A percentile compares a stretch with the other conserved stretches of the same genome.
Evolutionary conservation across 2,329 filamentous ascomycete species (phyloP).

Genomic region (Monosporascus sp.): DNA sequence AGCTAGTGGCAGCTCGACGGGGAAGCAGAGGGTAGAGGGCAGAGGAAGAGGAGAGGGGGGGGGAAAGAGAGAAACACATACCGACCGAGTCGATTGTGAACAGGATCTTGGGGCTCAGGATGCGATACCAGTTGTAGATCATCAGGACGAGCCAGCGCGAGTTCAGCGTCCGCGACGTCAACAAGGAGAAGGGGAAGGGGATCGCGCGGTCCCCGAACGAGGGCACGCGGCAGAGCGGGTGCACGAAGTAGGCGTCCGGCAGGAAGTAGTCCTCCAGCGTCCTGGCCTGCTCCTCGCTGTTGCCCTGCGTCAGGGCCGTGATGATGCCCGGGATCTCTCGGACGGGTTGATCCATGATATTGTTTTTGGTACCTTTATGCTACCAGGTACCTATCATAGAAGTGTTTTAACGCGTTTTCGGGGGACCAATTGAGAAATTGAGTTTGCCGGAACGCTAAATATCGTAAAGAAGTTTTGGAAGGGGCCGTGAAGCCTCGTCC

Average conservation of each 20-base stretch:
- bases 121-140: slow-evolving; percentile 81
- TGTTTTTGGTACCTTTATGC: too few relatives aligned
- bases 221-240: slow-evolving; percentile 71
- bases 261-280: slow-evolving; percentile 71
- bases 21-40: not conserved
- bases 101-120: slow-evolving; percentile 69
- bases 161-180: slow-evolving; percentile 34
- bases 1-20: not conserved
- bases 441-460: too few relatives aligned
- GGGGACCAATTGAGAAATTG: too few relatives aligned
- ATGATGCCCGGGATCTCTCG: slow-evolving; percentile 64
- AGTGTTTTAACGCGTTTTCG: not conserved
- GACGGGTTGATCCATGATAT: slow-evolving; percentile 29
- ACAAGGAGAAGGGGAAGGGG: slow-evolving; percentile 29
- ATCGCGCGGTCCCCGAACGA: slow-evolving; percentile 39
- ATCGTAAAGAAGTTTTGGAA: too few relatives aligned
- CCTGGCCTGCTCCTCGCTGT: slow-evolving; percentile 58
- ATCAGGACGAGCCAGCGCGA: slow-evolving; percentile 62
- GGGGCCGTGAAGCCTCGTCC: too few relatives aligned
- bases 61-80: slow-evolving; percentile 21
- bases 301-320: slow-evolving; percentile 60
- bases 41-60: not conserved
- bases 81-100: slow-evolving; percentile 57
- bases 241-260: slow-evolving; percentile 64
- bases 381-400: not conserved